Base-by-base conservation (phyloP, 2,329 filamentous ascomycete species). In the Tolypocladium paradoxum region DNA sequence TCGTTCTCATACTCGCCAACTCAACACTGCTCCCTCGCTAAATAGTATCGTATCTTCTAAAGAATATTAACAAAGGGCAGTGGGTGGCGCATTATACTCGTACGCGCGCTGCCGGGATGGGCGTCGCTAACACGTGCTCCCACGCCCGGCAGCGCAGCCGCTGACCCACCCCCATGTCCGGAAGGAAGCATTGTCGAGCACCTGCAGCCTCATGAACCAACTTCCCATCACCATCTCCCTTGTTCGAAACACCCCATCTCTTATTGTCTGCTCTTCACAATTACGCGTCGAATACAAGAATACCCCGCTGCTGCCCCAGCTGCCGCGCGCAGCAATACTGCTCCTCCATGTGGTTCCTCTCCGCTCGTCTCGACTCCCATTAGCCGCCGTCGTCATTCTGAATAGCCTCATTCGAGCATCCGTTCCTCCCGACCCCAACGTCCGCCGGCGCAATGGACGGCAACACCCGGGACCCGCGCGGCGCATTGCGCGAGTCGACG, bases 401-500 rank as follows among this genome's bases (percentile, higher is more conserved):
- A 40, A n/a, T 22, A 16, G 38, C 29, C 34, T 43, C n/a, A 6
- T n/a, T 45, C 40, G 6, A 18, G 18, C 35, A 7, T 36, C 35
- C 18, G 35, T 9, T n/a, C n/a, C 35, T 36, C 24, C 22, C 40
- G 22, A 18, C 14, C 40, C 43, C 38, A 16, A 18, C 18, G 14
- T 48, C 45, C 37, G 20, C 33, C 11, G 22, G 24, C 45, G 53
- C 51, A 40, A 70, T 70, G 67, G 62, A 67, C 20, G 58, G 58
- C 33, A 57, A 51, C 50, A 46, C 52, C 49, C 47, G 57, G 22
- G 56, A 61, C n/a, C 53, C 27, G 24, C 8, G 56, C 22, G 53
- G 59, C 36, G 59, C 59, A 18, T 51, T 70, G 54, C 62, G 58
- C 27, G 59, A 57, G n/a, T 56, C 70, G 3, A 55, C 68, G 31